These are phyloP conservation scores for Huntiella omanensis DNA, from an alignment of 2,329 filamentous ascomycete genomes.

Conservation along the genomic window DNA sequence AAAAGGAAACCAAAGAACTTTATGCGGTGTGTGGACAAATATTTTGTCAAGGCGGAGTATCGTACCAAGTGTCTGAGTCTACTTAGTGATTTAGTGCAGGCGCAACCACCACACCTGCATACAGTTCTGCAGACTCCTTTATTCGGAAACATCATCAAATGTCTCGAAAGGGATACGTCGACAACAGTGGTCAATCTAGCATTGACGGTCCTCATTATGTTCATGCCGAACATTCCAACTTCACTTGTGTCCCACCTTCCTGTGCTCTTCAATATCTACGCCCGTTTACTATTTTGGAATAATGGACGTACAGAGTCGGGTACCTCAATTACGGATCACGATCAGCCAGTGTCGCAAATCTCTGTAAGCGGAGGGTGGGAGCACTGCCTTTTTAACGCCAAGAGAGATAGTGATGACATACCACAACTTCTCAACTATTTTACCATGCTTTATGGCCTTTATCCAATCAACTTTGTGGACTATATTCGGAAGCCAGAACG, in stretches of 20 bases:
- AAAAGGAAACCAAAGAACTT: conserved; percentile 52
- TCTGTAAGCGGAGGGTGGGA: conserved; percentile 38
- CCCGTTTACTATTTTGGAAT: conserved; percentile 64
- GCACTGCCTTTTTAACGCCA: conserved; percentile 39
- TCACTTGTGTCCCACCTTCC: conserved; percentile 50
- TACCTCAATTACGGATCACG: conserved; percentile 18
- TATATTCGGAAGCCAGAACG: conserved; percentile 69
- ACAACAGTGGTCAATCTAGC: conserved; percentile 59
- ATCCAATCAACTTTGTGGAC: conserved; percentile 71
- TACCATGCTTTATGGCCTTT: conserved; percentile 65
- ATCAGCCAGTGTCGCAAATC: conserved; percentile 11
- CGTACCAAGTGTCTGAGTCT: conserved; percentile 47
- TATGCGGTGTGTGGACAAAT: conserved; percentile 43
- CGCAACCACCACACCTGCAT: conserved; percentile 63
- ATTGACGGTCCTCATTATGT: conserved; percentile 59
- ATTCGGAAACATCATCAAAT: conserved; percentile 52
- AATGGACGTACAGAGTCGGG: conserved; percentile 26
- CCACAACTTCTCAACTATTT: conserved; percentile 58
- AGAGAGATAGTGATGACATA: conserved; percentile 40
- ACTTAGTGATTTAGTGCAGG: conserved; percentile 53
- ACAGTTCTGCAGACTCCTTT: conserved; percentile 52
- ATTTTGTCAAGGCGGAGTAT: conserved; percentile 43
- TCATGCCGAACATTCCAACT: conserved; percentile 62
- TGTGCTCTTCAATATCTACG: conserved; percentile 65
- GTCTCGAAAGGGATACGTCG: conserved; percentile 59